Base-by-base conservation (phyloP, 441 rosid species). In the Populus trichocarpa region DNA sequence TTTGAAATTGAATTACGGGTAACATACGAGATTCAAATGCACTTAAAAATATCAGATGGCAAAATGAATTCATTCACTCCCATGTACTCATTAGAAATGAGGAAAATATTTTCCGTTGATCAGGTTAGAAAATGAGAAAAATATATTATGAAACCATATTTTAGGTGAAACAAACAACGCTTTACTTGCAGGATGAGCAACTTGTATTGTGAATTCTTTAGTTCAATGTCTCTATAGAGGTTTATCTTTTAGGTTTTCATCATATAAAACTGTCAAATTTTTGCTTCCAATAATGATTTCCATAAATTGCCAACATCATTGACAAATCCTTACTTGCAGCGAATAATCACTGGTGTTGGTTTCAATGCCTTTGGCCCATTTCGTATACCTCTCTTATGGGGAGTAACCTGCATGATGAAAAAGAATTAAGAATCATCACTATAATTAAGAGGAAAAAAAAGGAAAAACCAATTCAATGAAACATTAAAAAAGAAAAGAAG, bases 321-420 rank as follows among this genome's bases (percentile, higher is more conserved):
- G 9, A 20, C n/a, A 71, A 76, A 79, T 75, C 36, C 86, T 85
- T 83, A 92, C 97, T 81, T 90, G 95, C 98, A 90, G 57, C 95
- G 91, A 75, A 96, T 78, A 71, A 92, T 94, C 18, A 96, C 97
- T 4, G 97, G 98, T 75, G 67, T 59, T 23, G 97, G 97, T 79
- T 94, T 96, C 84, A 91, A 89, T 79, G 95, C 96, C 84, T 87
- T 96, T 6, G 97, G 97, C 8, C 98, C 97, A 81, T 94, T 96
- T 84, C 97, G 85, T 69, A 92, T 93, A 70, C 97, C 97, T 88
- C 88, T 90, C 88, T 89, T 93, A 81, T 88, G 92, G 67, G 80
- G 89, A 73, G 95, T 86, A 76, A 82, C 85, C 97, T 96, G 84
- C 84, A 92, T 16, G 40, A 81, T 78, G 10, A 64, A 50, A 78